phyloP scores from a whole-genome alignment of 768 basidiomycete genomes.

The Xerocomellus chrysenteron region DNA sequence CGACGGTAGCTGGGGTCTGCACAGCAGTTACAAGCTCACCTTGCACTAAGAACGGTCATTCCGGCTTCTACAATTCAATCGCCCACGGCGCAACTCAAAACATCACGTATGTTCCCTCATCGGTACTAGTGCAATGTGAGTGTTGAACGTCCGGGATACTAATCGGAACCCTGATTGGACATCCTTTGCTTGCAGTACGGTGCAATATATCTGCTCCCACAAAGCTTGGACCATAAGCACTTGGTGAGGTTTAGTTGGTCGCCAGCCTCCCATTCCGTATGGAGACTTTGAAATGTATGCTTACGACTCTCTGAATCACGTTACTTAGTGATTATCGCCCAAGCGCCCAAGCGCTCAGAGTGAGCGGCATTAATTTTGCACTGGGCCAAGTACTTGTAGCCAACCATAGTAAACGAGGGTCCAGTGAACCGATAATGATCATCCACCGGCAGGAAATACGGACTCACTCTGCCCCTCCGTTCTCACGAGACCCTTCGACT shows the following conservation, averaged over 20 bases:
- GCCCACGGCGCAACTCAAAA: not conserved
- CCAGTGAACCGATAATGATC: not conserved
- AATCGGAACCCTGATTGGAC: not conserved
- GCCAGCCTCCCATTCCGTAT: not conserved
- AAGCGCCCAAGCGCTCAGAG: not conserved
- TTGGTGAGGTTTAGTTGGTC: not conserved
- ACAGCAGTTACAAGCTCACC: not conserved
- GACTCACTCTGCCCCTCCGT: not conserved
- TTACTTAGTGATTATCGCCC: not conserved
- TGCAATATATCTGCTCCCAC: not conserved
- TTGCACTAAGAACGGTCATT: not conserved
- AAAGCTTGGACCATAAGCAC: not conserved
- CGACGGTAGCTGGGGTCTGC: not conserved
- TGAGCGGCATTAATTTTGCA: not conserved
- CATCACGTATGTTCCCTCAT: not conserved
- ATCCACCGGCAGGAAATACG: not conserved
- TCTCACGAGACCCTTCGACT: slow-evolving; percentile 10
- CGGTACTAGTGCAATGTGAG: slow-evolving; percentile 4
- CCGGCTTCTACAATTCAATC: not conserved
- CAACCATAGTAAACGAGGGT: slow-evolving; percentile 2
- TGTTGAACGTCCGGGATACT: not conserved
- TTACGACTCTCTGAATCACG: not conserved
- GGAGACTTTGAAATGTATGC: not conserved
- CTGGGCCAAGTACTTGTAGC: not conserved
- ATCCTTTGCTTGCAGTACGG: not conserved